Conservation (phyloP, 352 stramenopile species). For the Phytophthora podocarpi region DNA sequence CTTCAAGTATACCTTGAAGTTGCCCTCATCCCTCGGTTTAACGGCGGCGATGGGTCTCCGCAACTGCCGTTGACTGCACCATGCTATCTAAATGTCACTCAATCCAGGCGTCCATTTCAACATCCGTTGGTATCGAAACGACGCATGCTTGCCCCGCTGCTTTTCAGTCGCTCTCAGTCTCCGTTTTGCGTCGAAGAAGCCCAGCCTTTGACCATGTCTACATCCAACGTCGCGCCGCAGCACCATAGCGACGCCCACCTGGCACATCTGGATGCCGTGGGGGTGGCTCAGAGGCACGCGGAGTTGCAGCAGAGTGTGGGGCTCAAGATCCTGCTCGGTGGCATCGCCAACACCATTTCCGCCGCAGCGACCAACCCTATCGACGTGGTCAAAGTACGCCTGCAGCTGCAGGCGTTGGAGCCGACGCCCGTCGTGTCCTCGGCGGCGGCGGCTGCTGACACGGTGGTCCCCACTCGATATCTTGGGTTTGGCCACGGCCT, state of each 20-base stretch:
- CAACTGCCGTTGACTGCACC: neutral
- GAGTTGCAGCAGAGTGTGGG: constrained; percentile 59
- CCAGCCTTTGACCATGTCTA: constrained; percentile 25
- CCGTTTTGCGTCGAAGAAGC: constrained; percentile 8
- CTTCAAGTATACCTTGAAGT: constrained; percentile 33
- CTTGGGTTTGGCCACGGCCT: constrained; percentile 60
- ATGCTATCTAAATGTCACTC: neutral
- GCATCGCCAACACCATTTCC: constrained; percentile 65
- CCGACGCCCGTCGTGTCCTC: constrained; percentile 18
- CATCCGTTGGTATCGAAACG: neutral
- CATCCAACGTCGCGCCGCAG: constrained; percentile 36
- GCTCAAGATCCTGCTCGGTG: constrained; percentile 67
- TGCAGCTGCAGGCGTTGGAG: constrained; percentile 64
- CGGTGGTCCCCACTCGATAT: constrained; percentile 48
- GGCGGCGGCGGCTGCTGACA: constrained; percentile 44
- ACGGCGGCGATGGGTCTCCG: neutral
- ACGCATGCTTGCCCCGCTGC: neutral
- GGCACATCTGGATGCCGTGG: constrained; percentile 32
- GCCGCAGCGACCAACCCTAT: constrained; percentile 62
- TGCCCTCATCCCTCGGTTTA: constrained; percentile 1
- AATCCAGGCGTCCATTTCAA: neutral
- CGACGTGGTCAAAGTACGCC: constrained; percentile 70
- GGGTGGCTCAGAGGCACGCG: constrained; percentile 38
- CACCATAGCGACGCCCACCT: constrained; percentile 34
- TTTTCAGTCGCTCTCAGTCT: constrained; percentile 21